Evolutionary conservation across 2,329 filamentous ascomycete genomes (phyloP), one percentile per base, ranked within the genome.

Genomic region (Beauveria sp.): DNA sequence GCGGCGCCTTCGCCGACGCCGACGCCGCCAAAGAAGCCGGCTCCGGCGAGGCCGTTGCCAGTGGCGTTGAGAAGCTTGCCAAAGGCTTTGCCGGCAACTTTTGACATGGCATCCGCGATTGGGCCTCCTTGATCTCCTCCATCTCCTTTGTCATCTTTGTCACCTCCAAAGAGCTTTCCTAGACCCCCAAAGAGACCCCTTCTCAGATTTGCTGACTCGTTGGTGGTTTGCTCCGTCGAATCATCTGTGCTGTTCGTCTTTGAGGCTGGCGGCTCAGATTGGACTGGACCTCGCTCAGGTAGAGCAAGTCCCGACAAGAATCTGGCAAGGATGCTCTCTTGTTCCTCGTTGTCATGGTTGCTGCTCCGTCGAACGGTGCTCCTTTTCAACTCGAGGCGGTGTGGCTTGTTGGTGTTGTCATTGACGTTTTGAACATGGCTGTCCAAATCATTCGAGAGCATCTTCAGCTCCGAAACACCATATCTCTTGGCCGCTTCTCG

Each of bases 21-120:
- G 20, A 70, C 65, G 1, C 68, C 68, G 28, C 68, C 66, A 44
- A 69, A 69, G 55, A 66, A 66, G 41, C 64, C 65, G 0, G 63
- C 63, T 14, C 63, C 63, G n/a, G 61, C 58, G 16, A 65, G n/a
- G 22, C 47, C 10, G 60, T 63, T 2, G 64, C 22, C 43, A 1
- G 55, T 47, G 6, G n/a, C 16, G 14, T 53, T 59, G 34, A 63
- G 40, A 12, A 64, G 43, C 5, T 60, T 54, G 30, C 37, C 41
- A 1, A 64, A 4, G 9, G 63, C 8, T 12, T 43, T 34, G 20
- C 48, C 47, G 2, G 61, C 59, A 5, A 46, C 55, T 9, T 60
- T 61, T 10, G 48, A 43, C 30, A 66, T 50, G 51, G 61, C 20
- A 10, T 34, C 47, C 1, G 43, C 41, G 14, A 64, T 53, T 2